Conservation (phyloP, 1,139 yeast genomes). For the Saccharomycopsis hybrid region DNA sequence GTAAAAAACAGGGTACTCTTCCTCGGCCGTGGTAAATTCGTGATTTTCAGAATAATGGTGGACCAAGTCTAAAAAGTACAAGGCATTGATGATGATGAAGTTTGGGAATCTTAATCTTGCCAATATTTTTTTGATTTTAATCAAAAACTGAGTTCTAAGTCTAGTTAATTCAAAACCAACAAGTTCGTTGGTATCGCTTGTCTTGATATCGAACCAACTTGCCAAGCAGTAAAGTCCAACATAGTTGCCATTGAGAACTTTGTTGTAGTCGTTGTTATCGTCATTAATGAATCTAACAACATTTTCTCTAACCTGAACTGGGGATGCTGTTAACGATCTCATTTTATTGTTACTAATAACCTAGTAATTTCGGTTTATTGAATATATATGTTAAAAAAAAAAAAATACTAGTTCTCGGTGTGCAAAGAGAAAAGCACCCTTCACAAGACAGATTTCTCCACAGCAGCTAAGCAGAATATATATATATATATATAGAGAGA, state of each 20-base stretch:
- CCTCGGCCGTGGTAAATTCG: constrained; percentile 2
- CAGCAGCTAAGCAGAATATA: neutral
- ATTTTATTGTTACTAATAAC: neutral
- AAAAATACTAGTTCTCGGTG: neutral
- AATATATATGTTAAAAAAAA: neutral
- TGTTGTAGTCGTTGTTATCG: constrained; percentile 18
- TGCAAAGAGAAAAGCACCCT: neutral
- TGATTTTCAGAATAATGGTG: constrained; percentile 12
- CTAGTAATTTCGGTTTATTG: neutral
- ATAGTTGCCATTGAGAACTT: constrained; percentile 19
- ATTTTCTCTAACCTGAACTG: constrained; percentile 11
- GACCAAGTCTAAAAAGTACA: constrained; percentile 20
- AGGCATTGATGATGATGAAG: constrained; percentile 19
- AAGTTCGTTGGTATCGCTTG: constrained; percentile 23
- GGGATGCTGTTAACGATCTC: constrained; percentile 18
- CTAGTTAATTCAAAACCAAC: constrained; percentile 29
- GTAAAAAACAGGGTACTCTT: constrained; percentile 25
- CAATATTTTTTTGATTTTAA: constrained; percentile 20
- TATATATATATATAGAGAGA: neutral
- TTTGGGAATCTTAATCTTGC: constrained; percentile 20
- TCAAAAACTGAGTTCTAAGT: constrained; percentile 20
- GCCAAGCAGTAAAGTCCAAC: constrained; percentile 20
- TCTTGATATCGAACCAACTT: constrained; percentile 17
- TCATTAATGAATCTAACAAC: constrained; percentile 28
- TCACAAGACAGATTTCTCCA: too few relatives aligned